Evolutionary conservation across 2,329 filamentous ascomycete genomes (phyloP).

Genomic region (Hypoxylon sp.): DNA sequence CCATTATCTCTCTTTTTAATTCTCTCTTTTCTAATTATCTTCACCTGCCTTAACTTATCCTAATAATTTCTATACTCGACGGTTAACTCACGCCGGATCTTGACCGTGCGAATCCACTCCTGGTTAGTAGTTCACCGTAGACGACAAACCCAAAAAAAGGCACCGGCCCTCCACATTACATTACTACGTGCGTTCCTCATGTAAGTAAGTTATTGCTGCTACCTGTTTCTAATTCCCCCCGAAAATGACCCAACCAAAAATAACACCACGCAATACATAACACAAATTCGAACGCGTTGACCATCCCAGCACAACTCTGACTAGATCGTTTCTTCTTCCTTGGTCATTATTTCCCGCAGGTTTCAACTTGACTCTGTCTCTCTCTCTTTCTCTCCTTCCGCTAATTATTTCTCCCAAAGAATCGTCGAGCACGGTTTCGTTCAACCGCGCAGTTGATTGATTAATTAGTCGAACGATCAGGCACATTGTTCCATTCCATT

Average conservation of each 20-base stretch:
- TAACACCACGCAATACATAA: slow-evolving; percentile 27
- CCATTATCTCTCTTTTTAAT: slow-evolving; percentile 11
- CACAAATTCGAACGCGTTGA: slow-evolving; percentile 40
- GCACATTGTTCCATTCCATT: background rate
- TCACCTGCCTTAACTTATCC: background rate
- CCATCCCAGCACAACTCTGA: slow-evolving; percentile 35
- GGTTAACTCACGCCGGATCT: background rate
- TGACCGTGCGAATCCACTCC: background rate
- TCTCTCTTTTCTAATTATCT: background rate
- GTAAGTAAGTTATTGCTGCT: background rate
- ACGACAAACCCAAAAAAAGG: slow-evolving; percentile 11
- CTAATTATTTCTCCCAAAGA: slow-evolving; percentile 3
- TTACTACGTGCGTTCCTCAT: background rate
- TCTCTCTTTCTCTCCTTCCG: slow-evolving; percentile 12
- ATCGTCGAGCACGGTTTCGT: slow-evolving; percentile 10
- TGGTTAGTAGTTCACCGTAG: background rate
- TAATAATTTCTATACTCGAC: background rate
- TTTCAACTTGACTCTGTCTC: slow-evolving; percentile 17
- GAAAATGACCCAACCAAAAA: slow-evolving; percentile 7
- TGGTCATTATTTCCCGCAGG: slow-evolving; percentile 28
- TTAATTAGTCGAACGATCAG: slow-evolving; percentile 26
- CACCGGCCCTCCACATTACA: background rate
- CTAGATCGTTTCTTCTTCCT: slow-evolving; percentile 23
- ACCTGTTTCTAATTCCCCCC: slow-evolving; percentile 8
- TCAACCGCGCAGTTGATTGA: slow-evolving; percentile 31